These are phyloP conservation scores for Plasmodium knowlesi DNA, from an alignment of 169 alveolate species.

Conservation along the genomic window DNA sequence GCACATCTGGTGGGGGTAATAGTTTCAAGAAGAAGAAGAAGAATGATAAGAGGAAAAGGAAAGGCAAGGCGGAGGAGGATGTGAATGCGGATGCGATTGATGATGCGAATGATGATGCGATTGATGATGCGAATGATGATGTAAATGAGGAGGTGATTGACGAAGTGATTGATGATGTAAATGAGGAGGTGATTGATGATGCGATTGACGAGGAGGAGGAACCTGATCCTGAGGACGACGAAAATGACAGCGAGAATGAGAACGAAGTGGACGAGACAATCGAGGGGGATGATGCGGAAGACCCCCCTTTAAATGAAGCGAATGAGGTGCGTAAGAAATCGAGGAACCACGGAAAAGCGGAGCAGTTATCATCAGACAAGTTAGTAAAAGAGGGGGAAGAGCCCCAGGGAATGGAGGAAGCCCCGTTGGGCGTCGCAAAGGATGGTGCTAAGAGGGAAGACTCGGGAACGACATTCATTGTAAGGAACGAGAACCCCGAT, in stretches of 20 bases:
- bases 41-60: neutral
- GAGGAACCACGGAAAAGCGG: neutral
- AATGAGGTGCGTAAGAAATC: neutral
- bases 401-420: neutral
- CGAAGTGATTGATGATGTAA: neutral
- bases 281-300: neutral
- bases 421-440: neutral
- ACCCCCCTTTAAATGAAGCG: neutral
- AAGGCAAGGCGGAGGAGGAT: neutral
- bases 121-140: neutral
- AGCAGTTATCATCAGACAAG: neutral
- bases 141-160: no score
- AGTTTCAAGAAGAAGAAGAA: conserved; percentile 25
- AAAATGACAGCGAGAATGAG: neutral
- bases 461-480: neutral
- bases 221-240: neutral
- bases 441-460: neutral
- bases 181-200: neutral
- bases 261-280: neutral
- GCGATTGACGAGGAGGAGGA: neutral
- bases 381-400: neutral
- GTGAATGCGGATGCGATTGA: neutral
- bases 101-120: neutral
- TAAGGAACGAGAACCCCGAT: neutral
- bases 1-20: neutral